These are phyloP conservation scores for Citrullus mucosospermus DNA, from an alignment of 306 rosid species.

Conservation along the genomic window DNA sequence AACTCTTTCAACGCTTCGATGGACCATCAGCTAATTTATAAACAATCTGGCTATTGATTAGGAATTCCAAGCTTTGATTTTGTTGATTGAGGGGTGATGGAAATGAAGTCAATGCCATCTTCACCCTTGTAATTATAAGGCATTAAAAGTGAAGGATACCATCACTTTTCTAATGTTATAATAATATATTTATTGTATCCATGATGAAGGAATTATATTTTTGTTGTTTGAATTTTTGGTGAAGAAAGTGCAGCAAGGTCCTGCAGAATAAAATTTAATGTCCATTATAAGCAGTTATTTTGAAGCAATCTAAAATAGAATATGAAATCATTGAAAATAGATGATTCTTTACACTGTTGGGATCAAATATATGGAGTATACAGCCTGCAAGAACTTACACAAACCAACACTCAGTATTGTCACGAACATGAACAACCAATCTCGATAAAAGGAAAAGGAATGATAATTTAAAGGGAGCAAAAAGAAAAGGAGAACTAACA, in stretches of 20 bases:
- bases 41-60: neutral
- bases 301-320: neutral
- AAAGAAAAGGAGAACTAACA: neutral
- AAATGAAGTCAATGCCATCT: neutral
- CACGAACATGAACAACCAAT: neutral
- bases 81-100: neutral
- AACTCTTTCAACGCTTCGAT: constrained; percentile 48
- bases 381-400: neutral
- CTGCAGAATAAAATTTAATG: neutral
- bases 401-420: neutral
- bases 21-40: constrained; percentile 16
- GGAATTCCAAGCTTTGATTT: no score
- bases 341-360: neutral
- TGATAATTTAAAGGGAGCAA: neutral
- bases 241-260: neutral
- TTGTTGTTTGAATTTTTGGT: neutral
- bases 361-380: neutral
- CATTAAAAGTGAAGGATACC: neutral
- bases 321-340: neutral
- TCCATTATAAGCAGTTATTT: neutral
- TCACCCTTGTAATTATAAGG: neutral
- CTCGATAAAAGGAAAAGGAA: neutral
- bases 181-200: neutral
- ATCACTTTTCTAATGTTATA: neutral
- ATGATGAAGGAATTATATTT: neutral